Evolutionary conservation across 2,329 filamentous ascomycete species (phyloP).

Genomic region (Phialophora expanda): DNA sequence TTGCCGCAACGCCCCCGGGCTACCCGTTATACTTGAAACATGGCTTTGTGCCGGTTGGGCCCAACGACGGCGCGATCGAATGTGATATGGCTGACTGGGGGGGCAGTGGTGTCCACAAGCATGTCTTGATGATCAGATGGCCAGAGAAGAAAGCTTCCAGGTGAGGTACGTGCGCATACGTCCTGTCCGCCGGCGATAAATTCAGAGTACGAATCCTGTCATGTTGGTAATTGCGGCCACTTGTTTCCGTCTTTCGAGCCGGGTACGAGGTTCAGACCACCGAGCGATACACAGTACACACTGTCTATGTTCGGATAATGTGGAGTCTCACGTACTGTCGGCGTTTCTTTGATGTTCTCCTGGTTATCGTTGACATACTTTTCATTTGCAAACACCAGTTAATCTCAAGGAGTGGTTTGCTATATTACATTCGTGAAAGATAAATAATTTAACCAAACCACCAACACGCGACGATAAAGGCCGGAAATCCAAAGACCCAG

Average conservation of each 20-base stretch:
- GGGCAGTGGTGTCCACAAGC: slow-evolving; percentile 22
- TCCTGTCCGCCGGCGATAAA: no score
- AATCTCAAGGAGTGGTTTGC: neutral
- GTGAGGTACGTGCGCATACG: no score
- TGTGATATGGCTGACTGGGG: slow-evolving; percentile 28
- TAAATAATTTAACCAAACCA: neutral
- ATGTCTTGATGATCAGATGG: slow-evolving; percentile 25
- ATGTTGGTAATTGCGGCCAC: no score
- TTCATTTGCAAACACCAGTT: neutral
- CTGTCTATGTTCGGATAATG: no score
- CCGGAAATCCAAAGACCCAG: neutral
- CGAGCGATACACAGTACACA: no score
- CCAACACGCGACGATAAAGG: neutral
- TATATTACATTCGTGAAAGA: neutral
- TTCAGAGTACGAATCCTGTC: no score
- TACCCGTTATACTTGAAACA: slow-evolving; percentile 26
- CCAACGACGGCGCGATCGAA: slow-evolving; percentile 17
- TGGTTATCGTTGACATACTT: no score
- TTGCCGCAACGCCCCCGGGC: slow-evolving; percentile 23
- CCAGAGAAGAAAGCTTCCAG: neutral
- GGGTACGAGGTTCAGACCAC: no score
- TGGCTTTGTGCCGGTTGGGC: slow-evolving; percentile 23
- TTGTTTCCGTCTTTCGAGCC: no score
- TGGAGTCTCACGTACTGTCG: no score
- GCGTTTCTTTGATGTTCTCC: no score